Base-by-base conservation (phyloP, 2,329 filamentous ascomycete species). In the Aspergillus fischeri region DNA sequence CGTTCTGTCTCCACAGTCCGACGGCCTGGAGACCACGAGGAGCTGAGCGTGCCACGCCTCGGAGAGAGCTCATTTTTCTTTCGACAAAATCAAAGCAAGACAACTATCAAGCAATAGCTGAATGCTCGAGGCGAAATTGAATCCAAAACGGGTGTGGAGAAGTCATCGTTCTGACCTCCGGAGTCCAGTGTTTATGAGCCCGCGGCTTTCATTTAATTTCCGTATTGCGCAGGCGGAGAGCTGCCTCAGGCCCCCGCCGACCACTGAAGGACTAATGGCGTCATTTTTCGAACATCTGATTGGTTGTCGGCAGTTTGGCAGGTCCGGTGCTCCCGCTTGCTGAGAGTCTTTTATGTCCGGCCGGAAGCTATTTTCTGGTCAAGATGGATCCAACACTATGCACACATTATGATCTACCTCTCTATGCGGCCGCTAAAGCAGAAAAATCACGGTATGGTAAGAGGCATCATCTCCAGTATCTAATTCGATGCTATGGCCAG, bases 21-120 rank as follows among this genome's bases (percentile, higher is more conserved):
- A 51, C 28, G 17, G 57, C 52, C 48, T 52, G 54, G n/a, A 62
- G 29, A 29, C 52, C 45, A 42, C 58, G 61, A 14, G 62, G 59
- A 20, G 59, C 56, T 50, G 61, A 59, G 29, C 62, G 62, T 41
- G 53, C 60, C 49, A 54, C 55, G 24, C 56, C 56, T 41, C 59
- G 57, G 35, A 63, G 51, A 28, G 62, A 54, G 24, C 35, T 59
- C 66, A 67, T 67, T 61, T 61, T 50, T 45, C 41, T 25, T 21
- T 44, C 17, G 44, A 29, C 32, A 17, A 17, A 38, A 4, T 2
- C 10, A 28, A 20, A 38, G 28, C 32, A 25, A 14, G 21, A 17
- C 44, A 27, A 47, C 44, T 47, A 27, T 25, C 44, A 5, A 8
- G 44, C 44, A 24, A 27, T 25, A 27, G 44, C 11, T 27, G 44